Base-by-base conservation (phyloP, 1,139 yeast genomes). In the Lodderomyces orthopsilosis region DNA sequence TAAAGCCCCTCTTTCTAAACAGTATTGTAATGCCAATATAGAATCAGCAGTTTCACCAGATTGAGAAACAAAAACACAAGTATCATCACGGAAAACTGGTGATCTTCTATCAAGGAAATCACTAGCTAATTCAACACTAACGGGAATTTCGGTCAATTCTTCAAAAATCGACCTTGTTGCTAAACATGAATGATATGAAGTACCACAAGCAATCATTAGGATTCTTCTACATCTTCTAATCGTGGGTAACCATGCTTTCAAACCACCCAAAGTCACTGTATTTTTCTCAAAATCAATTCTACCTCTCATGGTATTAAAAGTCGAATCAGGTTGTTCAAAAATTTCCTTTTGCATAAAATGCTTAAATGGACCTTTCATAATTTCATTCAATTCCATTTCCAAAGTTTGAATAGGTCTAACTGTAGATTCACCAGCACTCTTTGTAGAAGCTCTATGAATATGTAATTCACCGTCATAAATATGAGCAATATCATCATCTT, bases 301-400 rank as follows among this genome's bases (percentile, higher is more conserved):
- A 62, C 99, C 99, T 76, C 98, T 86, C 98, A 94, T 94, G 43
- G 99, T 93, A 74, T 93, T 94, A 65, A 91, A 85, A 43, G 97
- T 87, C 5, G 98, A 91, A 60, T 94, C 98, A 37, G 98, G 98
- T 71, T 94, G 99, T 68, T 94, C 98, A 62, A 86, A 88, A 56
- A 94, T 94, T 72, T 94, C 99, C 78, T 94, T 94, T 70, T 91
- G 95, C 99, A 94, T 94, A 66, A 91, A 94, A 68, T 93, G 98
- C 55, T 81, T 83, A 74, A 86, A 93, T 52, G 88, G 86, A 57
- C 98, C 98, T 75, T 90, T 93, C 98, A 93, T 93, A 61, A 94
- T 93, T 72, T 93, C 95, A 52, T 95, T 94, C 62, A 94, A 80
- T 71, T 94, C 97, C 85, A 94, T 79, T 70, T 94, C 98, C 60